These are phyloP conservation scores for Suillus variegatus DNA, from an alignment of 768 basidiomycete species.

Conservation along the genomic window DNA sequence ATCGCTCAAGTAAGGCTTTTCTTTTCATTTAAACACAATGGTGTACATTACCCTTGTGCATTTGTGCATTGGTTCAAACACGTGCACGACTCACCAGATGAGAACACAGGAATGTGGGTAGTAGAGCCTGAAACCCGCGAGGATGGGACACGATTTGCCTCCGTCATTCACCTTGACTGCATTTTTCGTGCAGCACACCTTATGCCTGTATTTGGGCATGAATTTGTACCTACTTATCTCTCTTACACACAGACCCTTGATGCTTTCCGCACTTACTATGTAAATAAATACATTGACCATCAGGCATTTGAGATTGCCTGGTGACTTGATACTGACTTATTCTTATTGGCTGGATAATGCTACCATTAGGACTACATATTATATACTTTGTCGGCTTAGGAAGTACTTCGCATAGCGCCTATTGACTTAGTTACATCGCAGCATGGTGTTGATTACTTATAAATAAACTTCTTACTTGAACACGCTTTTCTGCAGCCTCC, in stretches of 20 bases:
- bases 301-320: no score
- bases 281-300: no score
- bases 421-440: not conserved
- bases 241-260: constrained; percentile 1
- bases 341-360: no score
- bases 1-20: constrained; percentile 23
- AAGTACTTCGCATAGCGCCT: not conserved
- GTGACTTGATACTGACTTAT: no score
- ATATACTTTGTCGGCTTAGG: no score
- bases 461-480: not conserved
- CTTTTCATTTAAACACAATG: constrained; percentile 24
- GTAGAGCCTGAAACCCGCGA: constrained; percentile 16
- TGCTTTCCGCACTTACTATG: no score
- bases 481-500: not conserved
- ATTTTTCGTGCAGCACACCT: constrained; percentile 20
- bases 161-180: constrained; percentile 18
- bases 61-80: constrained; percentile 29
- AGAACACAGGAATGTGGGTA: constrained; percentile 29
- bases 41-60: constrained; percentile 25
- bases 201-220: constrained; percentile 18
- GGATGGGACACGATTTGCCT: constrained; percentile 10
- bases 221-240: constrained; percentile 21
- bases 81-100: constrained; percentile 16
- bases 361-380: no score
- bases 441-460: not conserved